Evolutionary conservation across 2,329 filamentous ascomycete species (phyloP).

Genomic region (Alternaria hordeiaustralica): DNA sequence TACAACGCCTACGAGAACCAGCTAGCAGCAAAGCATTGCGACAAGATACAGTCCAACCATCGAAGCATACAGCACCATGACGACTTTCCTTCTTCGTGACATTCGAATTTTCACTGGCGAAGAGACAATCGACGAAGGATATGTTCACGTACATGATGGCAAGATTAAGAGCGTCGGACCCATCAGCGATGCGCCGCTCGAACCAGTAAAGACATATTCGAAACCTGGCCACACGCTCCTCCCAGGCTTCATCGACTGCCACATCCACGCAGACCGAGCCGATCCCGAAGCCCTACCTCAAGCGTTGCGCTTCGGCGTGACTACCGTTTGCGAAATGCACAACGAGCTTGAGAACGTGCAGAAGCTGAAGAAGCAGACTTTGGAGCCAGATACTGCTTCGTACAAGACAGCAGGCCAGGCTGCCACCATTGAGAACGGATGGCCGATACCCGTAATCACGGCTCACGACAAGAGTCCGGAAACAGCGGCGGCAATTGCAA

Average conservation of each 20-base stretch:
- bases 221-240: slow-evolving; percentile 57
- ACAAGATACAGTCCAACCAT: background rate
- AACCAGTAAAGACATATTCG: slow-evolving; percentile 42
- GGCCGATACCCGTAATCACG: slow-evolving; percentile 56
- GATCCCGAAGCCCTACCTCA: slow-evolving; percentile 52
- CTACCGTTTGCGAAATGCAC: slow-evolving; percentile 60
- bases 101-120: slow-evolving; percentile 58
- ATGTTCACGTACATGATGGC: slow-evolving; percentile 51
- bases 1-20: background rate
- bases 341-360: slow-evolving; percentile 41
- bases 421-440: slow-evolving; percentile 60
- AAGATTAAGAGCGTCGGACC: slow-evolving; percentile 48
- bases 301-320: slow-evolving; percentile 58
- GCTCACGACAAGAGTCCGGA: slow-evolving; percentile 47
- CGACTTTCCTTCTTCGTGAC: slow-evolving; percentile 50
- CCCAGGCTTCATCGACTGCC: slow-evolving; percentile 60
- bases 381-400: slow-evolving; percentile 50
- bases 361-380: slow-evolving; percentile 36
- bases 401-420: slow-evolving; percentile 58
- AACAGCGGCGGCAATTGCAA: slow-evolving; percentile 50
- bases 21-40: background rate
- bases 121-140: slow-evolving; percentile 50
- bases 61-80: slow-evolving; percentile 21
- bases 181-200: slow-evolving; percentile 20
- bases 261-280: slow-evolving; percentile 56